Conservation (phyloP, 345 rosid species). For the Firmiana major region DNA sequence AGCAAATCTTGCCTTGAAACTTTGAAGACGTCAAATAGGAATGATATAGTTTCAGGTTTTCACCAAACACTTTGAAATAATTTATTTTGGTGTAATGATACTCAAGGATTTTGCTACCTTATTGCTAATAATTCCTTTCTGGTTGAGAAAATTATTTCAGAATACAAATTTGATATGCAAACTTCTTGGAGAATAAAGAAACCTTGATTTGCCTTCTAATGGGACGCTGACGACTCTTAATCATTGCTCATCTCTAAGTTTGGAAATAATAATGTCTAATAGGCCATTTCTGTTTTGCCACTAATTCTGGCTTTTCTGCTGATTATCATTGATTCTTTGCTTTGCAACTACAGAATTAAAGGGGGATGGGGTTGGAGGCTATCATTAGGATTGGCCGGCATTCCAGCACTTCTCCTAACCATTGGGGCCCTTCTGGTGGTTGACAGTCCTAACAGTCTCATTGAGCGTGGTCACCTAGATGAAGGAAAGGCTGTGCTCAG, state of each 20-base stretch:
- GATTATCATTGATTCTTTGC: not conserved
- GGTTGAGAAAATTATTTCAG: not conserved
- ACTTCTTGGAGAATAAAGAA: not conserved
- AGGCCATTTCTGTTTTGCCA: not conserved
- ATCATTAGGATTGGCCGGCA: constrained; percentile 81
- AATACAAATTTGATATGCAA: not conserved
- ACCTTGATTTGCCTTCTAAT: not conserved
- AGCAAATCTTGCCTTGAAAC: not conserved
- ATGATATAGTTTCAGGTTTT: not conserved
- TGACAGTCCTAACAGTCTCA: constrained; percentile 88
- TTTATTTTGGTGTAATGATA: not conserved
- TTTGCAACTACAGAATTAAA: constrained; percentile 42
- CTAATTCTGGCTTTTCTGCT: constrained; percentile 7
- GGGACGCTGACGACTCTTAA: not conserved
- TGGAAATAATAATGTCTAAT: not conserved
- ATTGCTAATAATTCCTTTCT: not conserved
- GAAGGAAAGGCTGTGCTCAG: constrained; percentile 86
- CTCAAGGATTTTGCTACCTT: not conserved
- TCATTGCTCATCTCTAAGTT: not conserved
- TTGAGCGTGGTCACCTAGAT: constrained; percentile 78
- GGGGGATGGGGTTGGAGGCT: constrained; percentile 98
- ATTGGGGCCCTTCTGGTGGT: constrained; percentile 70
- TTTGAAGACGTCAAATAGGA: not conserved
- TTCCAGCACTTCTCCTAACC: constrained; percentile 80
- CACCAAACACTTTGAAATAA: not conserved